Evolutionary conservation across 345 rosid genomes (phyloP).

Genomic region (Toxicodendron radicans): DNA sequence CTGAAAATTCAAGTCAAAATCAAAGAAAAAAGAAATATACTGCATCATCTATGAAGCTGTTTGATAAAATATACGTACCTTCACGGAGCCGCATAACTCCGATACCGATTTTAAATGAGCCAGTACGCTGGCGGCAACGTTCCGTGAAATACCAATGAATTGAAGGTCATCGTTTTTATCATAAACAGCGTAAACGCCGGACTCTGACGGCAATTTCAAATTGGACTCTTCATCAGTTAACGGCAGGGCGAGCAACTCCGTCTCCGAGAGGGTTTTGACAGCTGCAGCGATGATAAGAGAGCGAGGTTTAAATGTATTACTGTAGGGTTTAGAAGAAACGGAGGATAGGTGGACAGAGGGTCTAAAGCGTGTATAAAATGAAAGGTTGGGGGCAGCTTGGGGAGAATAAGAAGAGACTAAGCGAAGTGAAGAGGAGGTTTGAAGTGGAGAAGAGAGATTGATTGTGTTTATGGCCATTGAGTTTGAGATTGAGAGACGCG

Average conservation of each 20-base stretch:
- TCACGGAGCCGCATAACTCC: conserved; percentile 70
- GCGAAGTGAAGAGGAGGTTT: conserved; percentile 37
- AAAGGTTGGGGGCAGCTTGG: conserved; percentile 41
- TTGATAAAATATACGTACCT: conserved; percentile 38
- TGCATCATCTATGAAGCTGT: background rate
- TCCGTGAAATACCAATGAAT: conserved; percentile 81
- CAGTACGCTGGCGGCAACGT: conserved; percentile 69
- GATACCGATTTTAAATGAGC: conserved; percentile 68
- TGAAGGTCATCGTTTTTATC: conserved; percentile 66
- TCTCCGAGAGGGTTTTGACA: conserved; percentile 47
- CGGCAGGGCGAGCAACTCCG: conserved; percentile 44
- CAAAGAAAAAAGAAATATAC: too few species aligned
- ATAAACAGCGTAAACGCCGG: conserved; percentile 82
- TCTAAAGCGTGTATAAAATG: conserved; percentile 40
- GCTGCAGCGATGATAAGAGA: conserved; percentile 40
- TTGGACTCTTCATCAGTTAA: conserved; percentile 35
- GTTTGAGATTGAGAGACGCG: background rate
- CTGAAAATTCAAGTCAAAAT: background rate
- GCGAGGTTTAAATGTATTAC: conserved; percentile 31
- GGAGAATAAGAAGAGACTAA: conserved; percentile 19
- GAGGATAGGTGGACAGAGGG: conserved; percentile 41
- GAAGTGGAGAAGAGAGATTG: conserved; percentile 37
- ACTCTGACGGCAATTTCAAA: conserved; percentile 42
- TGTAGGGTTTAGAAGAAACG: conserved; percentile 36
- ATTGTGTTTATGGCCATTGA: conserved; percentile 55